Conservation (phyloP, 106 monocot genomes). For the Dendrobium nobile region DNA sequence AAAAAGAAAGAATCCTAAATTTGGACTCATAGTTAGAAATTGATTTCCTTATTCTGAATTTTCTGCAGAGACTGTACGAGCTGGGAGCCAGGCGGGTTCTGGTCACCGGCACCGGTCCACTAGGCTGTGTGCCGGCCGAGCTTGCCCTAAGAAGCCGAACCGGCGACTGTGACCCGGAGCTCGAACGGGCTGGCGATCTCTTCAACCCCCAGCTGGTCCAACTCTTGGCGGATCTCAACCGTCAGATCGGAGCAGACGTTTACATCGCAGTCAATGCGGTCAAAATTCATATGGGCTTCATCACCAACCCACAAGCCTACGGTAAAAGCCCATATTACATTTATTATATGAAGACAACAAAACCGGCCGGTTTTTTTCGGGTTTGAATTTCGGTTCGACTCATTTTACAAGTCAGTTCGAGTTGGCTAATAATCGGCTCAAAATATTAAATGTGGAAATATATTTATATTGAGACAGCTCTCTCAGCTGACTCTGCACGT, state of each 20-base stretch:
- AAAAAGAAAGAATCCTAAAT: too few species aligned
- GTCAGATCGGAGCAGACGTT: slow-evolving; percentile 14
- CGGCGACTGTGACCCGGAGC: slow-evolving; percentile 39
- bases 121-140: slow-evolving; percentile 47
- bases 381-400: too few species aligned
- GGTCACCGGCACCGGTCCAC: slow-evolving; percentile 51
- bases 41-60: neutral
- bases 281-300: slow-evolving; percentile 49
- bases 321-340: slow-evolving; percentile 8
- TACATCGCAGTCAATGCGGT: slow-evolving; percentile 38
- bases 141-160: slow-evolving; percentile 35
- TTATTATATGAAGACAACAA: too few species aligned
- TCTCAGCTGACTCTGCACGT: too few species aligned
- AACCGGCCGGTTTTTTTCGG: too few species aligned
- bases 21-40: neutral
- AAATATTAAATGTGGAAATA: too few species aligned
- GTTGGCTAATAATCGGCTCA: too few species aligned
- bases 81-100: slow-evolving; percentile 47
- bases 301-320: slow-evolving; percentile 34
- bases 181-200: slow-evolving; percentile 26
- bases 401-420: too few species aligned
- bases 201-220: slow-evolving; percentile 44
- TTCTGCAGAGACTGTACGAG: slow-evolving; percentile 36
- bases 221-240: slow-evolving; percentile 30
- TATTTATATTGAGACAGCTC: too few species aligned